These are phyloP conservation scores for Thielaviopsis euricoi DNA, from an alignment of 2,329 filamentous ascomycete genomes.

Conservation along the genomic window DNA sequence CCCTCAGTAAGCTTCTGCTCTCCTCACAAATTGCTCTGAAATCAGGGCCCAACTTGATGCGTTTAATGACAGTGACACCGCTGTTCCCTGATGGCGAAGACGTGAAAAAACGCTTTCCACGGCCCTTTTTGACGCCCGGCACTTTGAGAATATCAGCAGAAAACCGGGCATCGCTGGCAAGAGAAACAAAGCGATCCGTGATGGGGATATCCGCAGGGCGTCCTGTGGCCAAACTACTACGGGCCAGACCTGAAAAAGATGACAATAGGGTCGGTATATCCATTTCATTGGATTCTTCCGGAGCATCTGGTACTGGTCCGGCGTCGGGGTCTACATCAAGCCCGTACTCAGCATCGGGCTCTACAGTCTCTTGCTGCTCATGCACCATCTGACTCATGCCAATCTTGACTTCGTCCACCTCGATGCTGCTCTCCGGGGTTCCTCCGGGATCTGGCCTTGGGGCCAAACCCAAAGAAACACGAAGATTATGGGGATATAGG, in stretches of 20 bases:
- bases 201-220: conserved; percentile 23
- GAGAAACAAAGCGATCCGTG: conserved; percentile 22
- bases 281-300: neutral
- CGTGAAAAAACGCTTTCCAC: conserved; percentile 8
- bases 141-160: neutral
- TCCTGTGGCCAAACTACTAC: conserved; percentile 26
- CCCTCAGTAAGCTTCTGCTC: neutral
- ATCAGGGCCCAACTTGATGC: neutral
- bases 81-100: neutral
- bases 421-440: conserved; percentile 29
- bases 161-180: conserved; percentile 24
- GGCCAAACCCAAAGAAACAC: conserved; percentile 27
- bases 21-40: neutral
- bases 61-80: neutral
- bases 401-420: conserved; percentile 49
- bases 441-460: conserved; percentile 15
- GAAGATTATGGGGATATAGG: conserved; percentile 55
- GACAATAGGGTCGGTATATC: neutral
- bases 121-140: conserved; percentile 17
- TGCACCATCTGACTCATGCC: conserved; percentile 3
- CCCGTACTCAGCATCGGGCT: neutral
- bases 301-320: neutral
- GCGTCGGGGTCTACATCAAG: neutral
- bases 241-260: conserved; percentile 22
- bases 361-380: neutral